Evolutionary conservation across 2,329 filamentous ascomycete species (phyloP).

Genomic region (Thermoascus crustaceus): DNA sequence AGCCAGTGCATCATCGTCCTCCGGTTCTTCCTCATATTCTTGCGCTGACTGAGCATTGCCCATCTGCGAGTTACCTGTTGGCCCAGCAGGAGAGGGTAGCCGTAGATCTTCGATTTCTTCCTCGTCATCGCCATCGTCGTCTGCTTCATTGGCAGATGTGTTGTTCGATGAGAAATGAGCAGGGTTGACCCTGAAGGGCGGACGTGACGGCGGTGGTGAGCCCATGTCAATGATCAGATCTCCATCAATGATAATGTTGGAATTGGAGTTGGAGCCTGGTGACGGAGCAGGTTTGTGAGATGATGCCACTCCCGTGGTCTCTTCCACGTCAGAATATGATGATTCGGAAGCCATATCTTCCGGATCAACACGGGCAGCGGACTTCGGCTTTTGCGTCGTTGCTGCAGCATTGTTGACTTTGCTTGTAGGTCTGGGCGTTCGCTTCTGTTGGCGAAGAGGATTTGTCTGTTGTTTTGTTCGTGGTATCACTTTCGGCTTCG

Average conservation of each 20-base stretch:
- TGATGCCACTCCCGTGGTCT: conserved; percentile 11
- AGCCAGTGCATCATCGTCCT: conserved; percentile 47
- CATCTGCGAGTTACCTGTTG: conserved; percentile 6
- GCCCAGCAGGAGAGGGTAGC: conserved; percentile 28
- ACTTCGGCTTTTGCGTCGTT: conserved; percentile 17
- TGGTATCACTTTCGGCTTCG: conserved; percentile 14
- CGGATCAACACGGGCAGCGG: conserved; percentile 16
- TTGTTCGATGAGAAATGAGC: conserved; percentile 36
- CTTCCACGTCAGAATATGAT: conserved; percentile 25
- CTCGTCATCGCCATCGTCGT: conserved; percentile 31
- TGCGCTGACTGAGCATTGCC: conserved; percentile 15
- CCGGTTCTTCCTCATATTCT: conserved; percentile 24
- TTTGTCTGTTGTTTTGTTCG: conserved; percentile 20
- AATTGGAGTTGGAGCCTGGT: conserved; percentile 33
- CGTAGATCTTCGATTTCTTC: conserved; percentile 32
- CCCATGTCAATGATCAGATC: conserved; percentile 43
- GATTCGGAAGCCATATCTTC: conserved; percentile 19
- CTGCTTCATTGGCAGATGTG: conserved; percentile 27
- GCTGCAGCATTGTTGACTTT: conserved; percentile 13
- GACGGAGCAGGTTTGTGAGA: conserved; percentile 26
- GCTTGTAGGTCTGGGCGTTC: conserved; percentile 12
- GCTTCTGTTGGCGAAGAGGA: conserved; percentile 24
- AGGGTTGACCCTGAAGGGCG: conserved; percentile 32
- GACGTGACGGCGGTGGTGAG: conserved; percentile 35
- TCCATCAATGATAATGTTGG: conserved; percentile 40